These are phyloP conservation scores for Aspergillus clavatus DNA, from an alignment of 2,329 filamentous ascomycete genomes.

Conservation along the genomic window DNA sequence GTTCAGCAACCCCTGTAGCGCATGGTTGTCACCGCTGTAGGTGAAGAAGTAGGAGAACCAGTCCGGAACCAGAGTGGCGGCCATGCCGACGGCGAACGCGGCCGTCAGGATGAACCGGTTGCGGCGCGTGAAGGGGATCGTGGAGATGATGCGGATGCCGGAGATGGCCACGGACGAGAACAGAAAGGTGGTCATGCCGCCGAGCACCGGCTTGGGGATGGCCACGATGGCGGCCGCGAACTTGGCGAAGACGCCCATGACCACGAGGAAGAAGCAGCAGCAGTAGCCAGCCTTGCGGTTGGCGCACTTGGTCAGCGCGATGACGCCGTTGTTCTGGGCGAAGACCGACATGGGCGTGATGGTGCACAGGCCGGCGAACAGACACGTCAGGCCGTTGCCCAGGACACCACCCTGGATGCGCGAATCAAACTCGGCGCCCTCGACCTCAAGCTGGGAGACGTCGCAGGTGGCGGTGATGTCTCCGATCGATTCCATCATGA, in stretches of 20 bases:
- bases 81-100: constrained; percentile 56
- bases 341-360: constrained; percentile 66
- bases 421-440: constrained; percentile 61
- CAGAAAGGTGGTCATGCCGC: constrained; percentile 57
- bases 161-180: constrained; percentile 63
- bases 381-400: constrained; percentile 61
- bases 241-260: constrained; percentile 68
- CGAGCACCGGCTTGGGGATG: constrained; percentile 52
- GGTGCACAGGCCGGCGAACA: constrained; percentile 60
- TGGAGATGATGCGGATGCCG: constrained; percentile 61
- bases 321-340: constrained; percentile 66
- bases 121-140: constrained; percentile 58
- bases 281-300: constrained; percentile 65
- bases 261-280: constrained; percentile 59
- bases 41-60: constrained; percentile 48
- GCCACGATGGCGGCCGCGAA: constrained; percentile 64
- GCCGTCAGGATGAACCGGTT: constrained; percentile 64
- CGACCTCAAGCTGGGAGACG: constrained; percentile 59
- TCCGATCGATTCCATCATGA: constrained; percentile 64
- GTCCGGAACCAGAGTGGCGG: constrained; percentile 45
- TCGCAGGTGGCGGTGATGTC: constrained; percentile 66
- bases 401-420: constrained; percentile 65
- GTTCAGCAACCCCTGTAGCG: constrained; percentile 56
- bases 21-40: constrained; percentile 54
- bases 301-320: constrained; percentile 62